phyloP scores from a whole-genome alignment of 1,284 basidiomycete genomes.

The Pseudozyma tsukubaensis region DNA sequence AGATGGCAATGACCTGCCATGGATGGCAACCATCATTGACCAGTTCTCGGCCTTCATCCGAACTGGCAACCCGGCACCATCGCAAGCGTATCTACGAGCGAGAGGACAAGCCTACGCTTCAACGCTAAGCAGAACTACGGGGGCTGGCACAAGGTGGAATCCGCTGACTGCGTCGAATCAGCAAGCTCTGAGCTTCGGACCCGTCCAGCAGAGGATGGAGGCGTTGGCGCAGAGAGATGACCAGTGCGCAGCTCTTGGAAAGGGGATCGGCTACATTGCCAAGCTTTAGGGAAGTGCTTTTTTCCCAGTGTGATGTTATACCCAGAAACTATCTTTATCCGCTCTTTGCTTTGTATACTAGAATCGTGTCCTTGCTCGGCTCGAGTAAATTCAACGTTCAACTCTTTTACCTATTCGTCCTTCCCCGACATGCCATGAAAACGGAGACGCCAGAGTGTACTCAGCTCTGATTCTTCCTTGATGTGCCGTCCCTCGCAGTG shows the following conservation, averaged over 20 bases:
- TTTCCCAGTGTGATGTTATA: not conserved
- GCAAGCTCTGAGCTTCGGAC: constrained; percentile 37
- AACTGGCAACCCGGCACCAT: constrained; percentile 35
- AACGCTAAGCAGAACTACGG: constrained; percentile 25
- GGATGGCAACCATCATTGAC: constrained; percentile 36
- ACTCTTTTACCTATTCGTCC: too few species aligned
- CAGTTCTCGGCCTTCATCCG: constrained; percentile 44
- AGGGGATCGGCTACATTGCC: constrained; percentile 37
- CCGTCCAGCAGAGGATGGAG: constrained; percentile 36
- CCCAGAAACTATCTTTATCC: too few species aligned
- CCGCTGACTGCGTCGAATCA: constrained; percentile 10
- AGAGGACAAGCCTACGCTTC: constrained; percentile 34
- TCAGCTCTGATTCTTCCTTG: too few species aligned
- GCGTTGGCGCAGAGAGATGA: constrained; percentile 30
- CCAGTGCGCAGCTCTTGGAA: constrained; percentile 47
- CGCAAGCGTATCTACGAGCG: constrained; percentile 15
- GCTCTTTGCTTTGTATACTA: too few species aligned
- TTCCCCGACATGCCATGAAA: too few species aligned
- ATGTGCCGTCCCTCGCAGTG: too few species aligned
- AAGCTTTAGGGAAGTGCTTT: constrained; percentile 11
- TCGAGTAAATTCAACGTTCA: too few species aligned
- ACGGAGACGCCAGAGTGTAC: too few species aligned
- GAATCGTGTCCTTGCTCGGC: too few species aligned
- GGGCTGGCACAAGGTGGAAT: constrained; percentile 18
- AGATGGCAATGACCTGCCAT: constrained; percentile 34